Percentiles rank a stretch among this genome's conserved stretches.
Conservation (phyloP, 2,329 filamentous ascomycete species). For the Fusarium foetens region DNA sequence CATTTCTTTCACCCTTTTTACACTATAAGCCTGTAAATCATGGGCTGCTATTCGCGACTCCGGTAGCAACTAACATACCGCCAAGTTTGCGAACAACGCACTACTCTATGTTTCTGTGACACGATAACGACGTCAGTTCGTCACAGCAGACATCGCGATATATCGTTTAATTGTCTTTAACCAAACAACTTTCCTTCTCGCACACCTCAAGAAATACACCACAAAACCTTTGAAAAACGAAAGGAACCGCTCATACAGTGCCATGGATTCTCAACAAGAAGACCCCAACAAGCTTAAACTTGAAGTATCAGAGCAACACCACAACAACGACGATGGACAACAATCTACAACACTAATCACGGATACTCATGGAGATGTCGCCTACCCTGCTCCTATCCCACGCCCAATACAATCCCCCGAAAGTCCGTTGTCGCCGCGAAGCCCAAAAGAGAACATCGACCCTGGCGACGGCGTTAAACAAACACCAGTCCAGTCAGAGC, state of each 20-base stretch:
- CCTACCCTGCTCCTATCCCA: conserved; percentile 25
- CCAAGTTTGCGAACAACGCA: not conserved
- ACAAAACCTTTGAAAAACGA: not conserved
- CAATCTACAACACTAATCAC: conserved; percentile 22
- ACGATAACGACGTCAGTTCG: conserved; percentile 3
- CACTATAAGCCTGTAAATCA: not conserved
- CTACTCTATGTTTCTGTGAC: conserved; percentile 2
- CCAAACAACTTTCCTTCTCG: not conserved
- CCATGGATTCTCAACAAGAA: conserved; percentile 20
- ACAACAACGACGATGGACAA: not conserved
- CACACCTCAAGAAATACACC: not conserved
- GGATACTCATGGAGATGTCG: conserved; percentile 21
- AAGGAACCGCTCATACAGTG: not conserved
- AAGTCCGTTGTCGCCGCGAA: conserved; percentile 23
- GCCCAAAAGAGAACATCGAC: not conserved
- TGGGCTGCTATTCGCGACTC: not conserved
- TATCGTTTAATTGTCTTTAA: not conserved
- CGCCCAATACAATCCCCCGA: conserved; percentile 24
- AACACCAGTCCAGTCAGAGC: conserved; percentile 7
- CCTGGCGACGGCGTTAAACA: not conserved
- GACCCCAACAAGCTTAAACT: conserved; percentile 19
- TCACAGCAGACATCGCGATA: not conserved
- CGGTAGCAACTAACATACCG: not conserved
- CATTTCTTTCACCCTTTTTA: not conserved
- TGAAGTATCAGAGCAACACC: conserved; percentile 20